phyloP scores from a whole-genome alignment of 164 flowering plant genomes.

The Vitis rupestris region DNA sequence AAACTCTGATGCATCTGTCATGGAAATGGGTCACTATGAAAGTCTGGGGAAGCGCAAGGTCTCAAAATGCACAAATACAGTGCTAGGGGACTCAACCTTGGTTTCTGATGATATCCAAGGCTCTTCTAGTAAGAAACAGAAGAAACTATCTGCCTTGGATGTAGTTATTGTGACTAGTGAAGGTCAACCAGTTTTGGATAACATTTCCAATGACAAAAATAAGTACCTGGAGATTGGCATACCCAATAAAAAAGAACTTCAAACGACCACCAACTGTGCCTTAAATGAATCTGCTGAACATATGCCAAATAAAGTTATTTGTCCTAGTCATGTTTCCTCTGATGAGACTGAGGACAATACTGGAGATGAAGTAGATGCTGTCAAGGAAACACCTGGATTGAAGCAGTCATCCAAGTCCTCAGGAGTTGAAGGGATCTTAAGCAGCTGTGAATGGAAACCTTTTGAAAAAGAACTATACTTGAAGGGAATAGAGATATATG shows the following conservation, averaged over 20 bases:
- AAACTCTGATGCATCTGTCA: conserved; percentile 11
- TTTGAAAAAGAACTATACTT: conserved; percentile 83
- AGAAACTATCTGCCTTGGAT: conserved; percentile 19
- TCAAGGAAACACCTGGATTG: conserved; percentile 20
- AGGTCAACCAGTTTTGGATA: conserved; percentile 1
- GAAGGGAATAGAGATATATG: conserved; percentile 95
- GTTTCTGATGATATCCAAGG: conserved; percentile 17
- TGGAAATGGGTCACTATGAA: conserved; percentile 9
- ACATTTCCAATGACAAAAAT: conserved; percentile 7
- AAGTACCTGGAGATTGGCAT: conserved; percentile 11
- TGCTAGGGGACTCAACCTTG: not conserved
- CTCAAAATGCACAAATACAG: conserved; percentile 1
- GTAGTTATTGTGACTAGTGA: conserved; percentile 7
- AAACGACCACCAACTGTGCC: conserved; percentile 7
- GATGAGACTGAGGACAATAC: conserved; percentile 18
- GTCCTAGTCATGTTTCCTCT: conserved; percentile 13
- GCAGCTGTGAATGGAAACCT: conserved; percentile 60
- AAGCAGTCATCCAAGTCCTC: conserved; percentile 23
- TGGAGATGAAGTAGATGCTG: conserved; percentile 19
- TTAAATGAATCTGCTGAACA: conserved; percentile 17
- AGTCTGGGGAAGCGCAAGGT: conserved; percentile 30
- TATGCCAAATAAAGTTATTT: conserved; percentile 1
- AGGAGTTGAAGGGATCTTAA: conserved; percentile 16
- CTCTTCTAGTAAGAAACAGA: conserved; percentile 33
- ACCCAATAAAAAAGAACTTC: conserved; percentile 14